Percentiles rank a stretch among this genome's conserved stretches.
Conservation (phyloP, 2,329 filamentous ascomycete species). For the Sphaerulina vaccinii region DNA sequence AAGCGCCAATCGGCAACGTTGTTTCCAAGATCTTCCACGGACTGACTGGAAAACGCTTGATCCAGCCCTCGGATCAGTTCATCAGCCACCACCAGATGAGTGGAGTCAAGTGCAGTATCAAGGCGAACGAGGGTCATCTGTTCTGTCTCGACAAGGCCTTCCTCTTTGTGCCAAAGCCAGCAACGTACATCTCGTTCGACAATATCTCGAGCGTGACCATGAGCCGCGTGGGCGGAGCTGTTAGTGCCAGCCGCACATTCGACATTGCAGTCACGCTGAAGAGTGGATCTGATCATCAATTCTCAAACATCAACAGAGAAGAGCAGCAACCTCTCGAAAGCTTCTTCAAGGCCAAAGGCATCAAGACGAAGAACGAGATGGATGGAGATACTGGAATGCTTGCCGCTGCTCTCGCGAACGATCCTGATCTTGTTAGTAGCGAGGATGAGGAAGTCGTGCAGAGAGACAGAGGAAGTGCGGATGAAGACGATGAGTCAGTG, state of each 20-base stretch:
- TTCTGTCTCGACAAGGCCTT: conserved; percentile 98
- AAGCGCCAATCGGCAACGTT: conserved; percentile 88
- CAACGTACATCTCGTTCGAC: conserved; percentile 95
- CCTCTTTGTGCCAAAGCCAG: conserved; percentile 98
- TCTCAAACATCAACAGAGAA: conserved; percentile 98
- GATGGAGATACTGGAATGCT: conserved; percentile 76
- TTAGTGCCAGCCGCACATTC: conserved; percentile 92
- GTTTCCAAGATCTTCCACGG: conserved; percentile 95
- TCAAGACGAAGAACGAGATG: conserved; percentile 98
- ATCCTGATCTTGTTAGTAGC: conserved; percentile 78
- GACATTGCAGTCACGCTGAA: conserved; percentile 95
- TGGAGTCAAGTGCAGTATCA: conserved; percentile 99
- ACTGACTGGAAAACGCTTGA: conserved; percentile 90
- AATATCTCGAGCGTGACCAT: conserved; percentile 90
- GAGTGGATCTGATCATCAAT: conserved; percentile 83
- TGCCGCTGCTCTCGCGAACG: conserved; percentile 71
- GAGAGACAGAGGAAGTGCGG: conserved; percentile 82
- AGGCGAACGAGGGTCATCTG: conserved; percentile 94
- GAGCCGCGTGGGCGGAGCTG: conserved; percentile 89
- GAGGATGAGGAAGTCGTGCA: conserved; percentile 76
- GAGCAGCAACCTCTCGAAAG: conserved; percentile 94
- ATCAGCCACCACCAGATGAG: conserved; percentile 87
- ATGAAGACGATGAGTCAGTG: conserved; percentile 91
- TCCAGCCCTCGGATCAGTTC: conserved; percentile 91
- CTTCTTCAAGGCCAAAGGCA: conserved; percentile 93